These are phyloP conservation scores for Umbelopsis sp. DNA, from an alignment of 371 early-diverging fungal genomes.

Conservation along the genomic window DNA sequence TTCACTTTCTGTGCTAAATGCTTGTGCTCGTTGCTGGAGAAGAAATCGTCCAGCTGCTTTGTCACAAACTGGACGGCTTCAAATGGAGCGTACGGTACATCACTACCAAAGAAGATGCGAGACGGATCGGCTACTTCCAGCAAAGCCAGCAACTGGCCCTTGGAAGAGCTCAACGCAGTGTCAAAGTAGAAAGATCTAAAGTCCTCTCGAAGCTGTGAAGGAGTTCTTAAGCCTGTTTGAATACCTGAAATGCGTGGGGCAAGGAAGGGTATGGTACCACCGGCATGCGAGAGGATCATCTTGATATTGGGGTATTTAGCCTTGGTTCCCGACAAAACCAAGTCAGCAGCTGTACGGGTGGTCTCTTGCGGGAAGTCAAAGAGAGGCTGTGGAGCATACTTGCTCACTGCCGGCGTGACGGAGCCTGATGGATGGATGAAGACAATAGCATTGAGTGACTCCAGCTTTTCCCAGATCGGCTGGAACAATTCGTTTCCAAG, in stretches of 20 bases:
- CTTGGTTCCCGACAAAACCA: slow-evolving; percentile 19
- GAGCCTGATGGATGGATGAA: slow-evolving; percentile 21
- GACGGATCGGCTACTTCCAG: neutral
- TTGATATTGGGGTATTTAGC: slow-evolving; percentile 17
- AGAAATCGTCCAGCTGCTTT: neutral
- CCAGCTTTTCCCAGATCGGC: slow-evolving; percentile 24
- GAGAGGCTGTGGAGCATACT: slow-evolving; percentile 12
- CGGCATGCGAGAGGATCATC: slow-evolving; percentile 20
- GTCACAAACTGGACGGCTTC: neutral
- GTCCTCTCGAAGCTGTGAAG: neutral
- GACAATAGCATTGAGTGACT: slow-evolving; percentile 21
- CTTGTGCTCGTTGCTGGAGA: neutral
- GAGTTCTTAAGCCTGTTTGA: neutral
- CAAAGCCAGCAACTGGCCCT: neutral
- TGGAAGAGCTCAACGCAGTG: neutral
- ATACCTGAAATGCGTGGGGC: neutral
- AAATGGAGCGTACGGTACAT: slow-evolving; percentile 1
- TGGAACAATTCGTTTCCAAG: slow-evolving; percentile 20
- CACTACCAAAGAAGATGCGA: slow-evolving; percentile 11
- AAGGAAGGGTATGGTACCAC: slow-evolving; percentile 2
- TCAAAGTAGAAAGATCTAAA: slow-evolving; percentile 1
- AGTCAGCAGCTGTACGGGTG: slow-evolving; percentile 22
- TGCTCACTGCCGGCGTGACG: neutral
- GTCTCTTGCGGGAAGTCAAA: slow-evolving; percentile 23
- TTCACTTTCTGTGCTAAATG: neutral